A percentile compares a stretch with the other conserved stretches of the same genome.
Evolutionary conservation across 208 protist genomes (phyloP).

Genomic region (Trypanosoma avium): DNA sequence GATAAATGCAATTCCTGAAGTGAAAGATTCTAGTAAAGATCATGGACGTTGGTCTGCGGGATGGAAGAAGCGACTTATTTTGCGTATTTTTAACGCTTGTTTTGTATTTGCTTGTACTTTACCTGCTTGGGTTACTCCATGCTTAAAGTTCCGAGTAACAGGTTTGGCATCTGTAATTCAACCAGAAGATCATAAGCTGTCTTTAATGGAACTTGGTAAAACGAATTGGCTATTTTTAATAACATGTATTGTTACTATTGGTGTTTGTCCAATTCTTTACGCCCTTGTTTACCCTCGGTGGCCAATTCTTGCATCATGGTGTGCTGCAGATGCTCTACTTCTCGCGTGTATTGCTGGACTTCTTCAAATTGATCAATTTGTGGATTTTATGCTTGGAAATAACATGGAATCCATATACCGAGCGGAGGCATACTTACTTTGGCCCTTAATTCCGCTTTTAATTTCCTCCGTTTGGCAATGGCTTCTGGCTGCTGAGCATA

Average conservation of each 20-base stretch:
- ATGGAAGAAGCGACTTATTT: neutral
- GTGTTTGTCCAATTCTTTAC: constrained; percentile 46
- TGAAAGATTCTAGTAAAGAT: neutral
- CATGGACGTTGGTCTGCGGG: neutral
- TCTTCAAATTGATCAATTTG: constrained; percentile 90
- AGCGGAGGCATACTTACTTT: constrained; percentile 48
- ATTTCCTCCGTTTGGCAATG: constrained; percentile 25
- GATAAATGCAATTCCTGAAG: neutral
- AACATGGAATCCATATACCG: constrained; percentile 43
- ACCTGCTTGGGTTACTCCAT: constrained; percentile 28
- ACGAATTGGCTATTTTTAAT: neutral
- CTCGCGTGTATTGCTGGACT: constrained; percentile 86
- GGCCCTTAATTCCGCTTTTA: constrained; percentile 46
- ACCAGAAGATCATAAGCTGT: neutral
- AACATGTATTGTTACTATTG: constrained; percentile 36
- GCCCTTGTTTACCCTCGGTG: constrained; percentile 17
- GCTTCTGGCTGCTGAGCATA: constrained; percentile 1
- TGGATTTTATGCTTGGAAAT: constrained; percentile 84
- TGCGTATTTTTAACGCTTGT: neutral
- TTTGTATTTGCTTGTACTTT: constrained; percentile 31
- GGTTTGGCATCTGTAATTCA: neutral
- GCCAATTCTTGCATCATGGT: constrained; percentile 88
- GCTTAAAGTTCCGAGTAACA: neutral
- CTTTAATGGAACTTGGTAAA: neutral
- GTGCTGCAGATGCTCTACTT: constrained; percentile 85